Conservation (phyloP, 208 protist species). For the Wallacemonas sp. region DNA sequence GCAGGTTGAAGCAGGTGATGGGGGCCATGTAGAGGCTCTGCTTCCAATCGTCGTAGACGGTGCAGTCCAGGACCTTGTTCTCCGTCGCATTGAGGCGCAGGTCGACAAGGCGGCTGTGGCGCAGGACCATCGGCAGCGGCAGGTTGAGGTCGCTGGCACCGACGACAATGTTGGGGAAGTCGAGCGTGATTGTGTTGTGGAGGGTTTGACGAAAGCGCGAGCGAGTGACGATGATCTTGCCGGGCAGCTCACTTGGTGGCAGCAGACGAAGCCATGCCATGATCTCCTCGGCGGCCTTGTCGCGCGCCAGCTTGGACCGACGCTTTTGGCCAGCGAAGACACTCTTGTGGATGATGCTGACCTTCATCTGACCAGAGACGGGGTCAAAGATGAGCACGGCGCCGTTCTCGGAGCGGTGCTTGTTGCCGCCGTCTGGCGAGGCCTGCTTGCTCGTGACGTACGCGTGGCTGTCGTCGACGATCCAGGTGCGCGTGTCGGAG, state of each 20-base stretch:
- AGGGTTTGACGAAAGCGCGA: slow-evolving; percentile 95
- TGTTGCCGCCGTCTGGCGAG: slow-evolving; percentile 99
- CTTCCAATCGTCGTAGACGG: slow-evolving; percentile 99
- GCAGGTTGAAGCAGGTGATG: slow-evolving; percentile 99
- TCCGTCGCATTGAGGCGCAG: slow-evolving; percentile 99
- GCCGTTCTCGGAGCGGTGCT: slow-evolving; percentile 97
- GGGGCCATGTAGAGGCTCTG: slow-evolving; percentile 93
- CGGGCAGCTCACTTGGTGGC: slow-evolving; percentile 99
- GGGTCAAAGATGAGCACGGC: slow-evolving; percentile 99
- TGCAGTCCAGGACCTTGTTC: slow-evolving; percentile 99
- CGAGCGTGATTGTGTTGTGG: slow-evolving; percentile 96
- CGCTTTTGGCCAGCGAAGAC: slow-evolving; percentile 99
- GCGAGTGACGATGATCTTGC: slow-evolving; percentile 99
- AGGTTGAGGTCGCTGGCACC: slow-evolving; percentile 99
- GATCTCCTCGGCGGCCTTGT: slow-evolving; percentile 99
- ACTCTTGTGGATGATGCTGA: slow-evolving; percentile 99
- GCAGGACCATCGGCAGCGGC: slow-evolving; percentile 98
- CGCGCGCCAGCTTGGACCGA: slow-evolving; percentile 99
- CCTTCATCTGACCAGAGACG: slow-evolving; percentile 98
- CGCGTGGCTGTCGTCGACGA: slow-evolving; percentile 99
- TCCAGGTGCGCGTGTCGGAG: slow-evolving; percentile 99
- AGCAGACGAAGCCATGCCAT: slow-evolving; percentile 99
- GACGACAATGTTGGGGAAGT: slow-evolving; percentile 99
- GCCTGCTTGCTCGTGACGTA: slow-evolving; percentile 99
- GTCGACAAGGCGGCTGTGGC: slow-evolving; percentile 99